Percentiles rank a stretch among this genome's conserved stretches.
Conservation (phyloP, 805 yeast species). For the Lipomyces sp. region DNA sequence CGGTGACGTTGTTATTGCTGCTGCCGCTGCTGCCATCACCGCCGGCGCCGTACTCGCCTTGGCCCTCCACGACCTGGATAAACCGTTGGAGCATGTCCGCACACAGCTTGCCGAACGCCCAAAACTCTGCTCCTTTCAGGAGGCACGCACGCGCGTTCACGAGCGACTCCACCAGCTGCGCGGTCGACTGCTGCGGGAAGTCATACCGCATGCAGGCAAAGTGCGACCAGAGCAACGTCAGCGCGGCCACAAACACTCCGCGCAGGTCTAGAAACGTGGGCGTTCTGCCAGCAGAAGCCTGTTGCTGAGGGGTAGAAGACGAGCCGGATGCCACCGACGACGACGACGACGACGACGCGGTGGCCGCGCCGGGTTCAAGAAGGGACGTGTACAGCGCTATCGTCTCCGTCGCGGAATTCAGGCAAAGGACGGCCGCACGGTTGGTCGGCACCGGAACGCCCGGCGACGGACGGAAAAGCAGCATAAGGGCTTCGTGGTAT, state of each 20-base stretch:
- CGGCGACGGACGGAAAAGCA: conserved; percentile 23
- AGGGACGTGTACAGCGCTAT: conserved; percentile 16
- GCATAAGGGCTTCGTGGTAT: conserved; percentile 23
- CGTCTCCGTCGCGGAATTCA: conserved; percentile 11
- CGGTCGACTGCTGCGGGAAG: conserved; percentile 1
- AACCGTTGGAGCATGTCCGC: conserved; percentile 12
- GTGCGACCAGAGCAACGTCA: conserved; percentile 24
- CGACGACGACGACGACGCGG: too few species aligned
- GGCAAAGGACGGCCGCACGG: conserved; percentile 13
- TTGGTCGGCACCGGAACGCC: conserved; percentile 11
- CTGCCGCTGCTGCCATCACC: too few species aligned
- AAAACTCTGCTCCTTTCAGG: conserved; percentile 6
- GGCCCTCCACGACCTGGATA: conserved; percentile 1
- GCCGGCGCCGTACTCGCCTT: too few species aligned
- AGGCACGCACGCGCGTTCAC: conserved; percentile 5
- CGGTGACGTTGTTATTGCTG: too few species aligned
- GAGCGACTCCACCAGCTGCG: conserved; percentile 1
- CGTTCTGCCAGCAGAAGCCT: too few species aligned
- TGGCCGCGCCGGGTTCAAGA: neutral
- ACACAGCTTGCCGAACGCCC: conserved; percentile 20
- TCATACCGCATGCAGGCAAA: conserved; percentile 3
- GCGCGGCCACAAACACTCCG: conserved; percentile 18
- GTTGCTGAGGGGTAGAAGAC: too few species aligned
- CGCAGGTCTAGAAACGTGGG: conserved; percentile 10
- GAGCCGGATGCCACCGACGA: too few species aligned